Base-by-base conservation (phyloP, 768 basidiomycete genomes). In the Lepiota venenata region DNA sequence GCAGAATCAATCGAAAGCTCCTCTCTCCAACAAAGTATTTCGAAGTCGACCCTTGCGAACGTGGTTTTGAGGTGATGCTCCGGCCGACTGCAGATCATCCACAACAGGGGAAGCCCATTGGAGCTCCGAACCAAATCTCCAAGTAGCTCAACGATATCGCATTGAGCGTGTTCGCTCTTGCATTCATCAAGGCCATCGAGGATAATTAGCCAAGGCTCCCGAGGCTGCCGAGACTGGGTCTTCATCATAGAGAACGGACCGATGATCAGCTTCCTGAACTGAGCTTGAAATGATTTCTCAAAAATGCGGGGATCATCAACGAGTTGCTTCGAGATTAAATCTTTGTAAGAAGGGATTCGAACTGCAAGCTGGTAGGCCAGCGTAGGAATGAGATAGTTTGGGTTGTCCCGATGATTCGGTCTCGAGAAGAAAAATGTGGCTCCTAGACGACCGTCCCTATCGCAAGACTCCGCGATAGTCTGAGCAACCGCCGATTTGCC, bases 61-160 rank as follows among this genome's bases (percentile, higher is more conserved):
- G 47, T 36, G 1, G 2, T 20, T 32, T 37, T 47, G 20, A 61
- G 18, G 2, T 52, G 48, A 6, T 41, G 36, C 35, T 60, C 60
- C 15, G 55, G 47, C 2, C 57, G 50, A 38, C 60, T 58, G 45
- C 50, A n/a, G 8, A 60, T 47, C n/a, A 58, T 47, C 46, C 46
- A 47, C 15, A 55, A 16, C 11, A 47, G 32, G 36, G 57, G 42
- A 53, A 53, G 2, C n/a, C 20, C 3, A 22, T 21, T n/a, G 38
- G 20, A 15, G 21, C 16, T 20, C 32, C 32, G 32, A 32, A 32
- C 6, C 32, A 32, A 3, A 9, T 32, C 32, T 32, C 32, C 32
- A 32, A 32, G 32, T 32, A 32, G 8, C 32, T 11, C 6, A 11
- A 32, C 32, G 32, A 32, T 32, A 25, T 25, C 25, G 25, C 25